Evolutionary conservation across 1,284 basidiomycete species (phyloP).

Genomic region (Ganoderma sinense): DNA sequence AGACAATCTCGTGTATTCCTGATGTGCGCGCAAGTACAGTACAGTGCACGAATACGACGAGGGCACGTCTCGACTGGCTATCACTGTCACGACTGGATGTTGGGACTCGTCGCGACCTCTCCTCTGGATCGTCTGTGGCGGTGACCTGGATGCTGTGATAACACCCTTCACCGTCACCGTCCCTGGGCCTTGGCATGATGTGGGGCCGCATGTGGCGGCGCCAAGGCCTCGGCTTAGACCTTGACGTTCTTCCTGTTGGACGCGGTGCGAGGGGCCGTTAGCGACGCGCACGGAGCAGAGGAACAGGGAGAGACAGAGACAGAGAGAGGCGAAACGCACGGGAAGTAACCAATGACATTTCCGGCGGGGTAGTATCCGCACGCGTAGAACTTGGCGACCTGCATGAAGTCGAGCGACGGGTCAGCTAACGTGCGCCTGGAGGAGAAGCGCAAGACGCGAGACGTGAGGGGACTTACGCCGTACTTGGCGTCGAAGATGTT

Average conservation of each 20-base stretch:
- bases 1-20: neutral
- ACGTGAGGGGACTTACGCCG: conserved; percentile 51
- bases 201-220: neutral
- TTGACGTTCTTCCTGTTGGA: neutral
- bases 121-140: neutral
- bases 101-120: neutral
- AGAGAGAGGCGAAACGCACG: conserved; percentile 53
- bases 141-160: neutral
- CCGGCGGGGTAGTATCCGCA: conserved; percentile 73
- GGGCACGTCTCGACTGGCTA: neutral
- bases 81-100: neutral
- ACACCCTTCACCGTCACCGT: neutral
- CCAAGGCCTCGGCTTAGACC: neutral
- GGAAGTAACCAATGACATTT: conserved; percentile 68
- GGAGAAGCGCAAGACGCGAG: no score
- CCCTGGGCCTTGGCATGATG: neutral
- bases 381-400: conserved; percentile 65
- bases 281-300: neutral
- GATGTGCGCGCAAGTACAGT: neutral
- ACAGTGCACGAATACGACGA: neutral
- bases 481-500: conserved; percentile 59
- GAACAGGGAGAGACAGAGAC: neutral
- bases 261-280: neutral
- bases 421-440: no score
- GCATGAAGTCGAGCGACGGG: no score